Percentiles rank a stretch among this genome's conserved stretches.
Evolutionary conservation across 23 red algal genomes (phyloP).

Genomic region (Gracilaria vermiculophylla): DNA sequence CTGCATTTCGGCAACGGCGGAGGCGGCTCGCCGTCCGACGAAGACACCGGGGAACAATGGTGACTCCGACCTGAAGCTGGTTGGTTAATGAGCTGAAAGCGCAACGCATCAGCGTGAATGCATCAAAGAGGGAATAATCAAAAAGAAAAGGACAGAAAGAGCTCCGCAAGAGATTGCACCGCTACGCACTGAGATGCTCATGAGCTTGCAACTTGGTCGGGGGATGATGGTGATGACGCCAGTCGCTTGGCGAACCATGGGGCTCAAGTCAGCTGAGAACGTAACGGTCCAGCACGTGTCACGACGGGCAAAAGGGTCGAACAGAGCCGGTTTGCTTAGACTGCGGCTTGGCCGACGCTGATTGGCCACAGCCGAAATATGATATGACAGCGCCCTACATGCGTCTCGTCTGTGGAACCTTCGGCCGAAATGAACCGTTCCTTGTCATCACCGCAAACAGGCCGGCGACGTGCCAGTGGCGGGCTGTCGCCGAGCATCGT

Average conservation of each 20-base stretch:
- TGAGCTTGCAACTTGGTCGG: neutral
- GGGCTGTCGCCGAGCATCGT: too few relatives aligned
- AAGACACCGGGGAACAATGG: neutral
- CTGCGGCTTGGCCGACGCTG: neutral
- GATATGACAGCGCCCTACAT: neutral
- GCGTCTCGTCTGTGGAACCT: neutral
- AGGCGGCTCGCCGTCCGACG: constrained; percentile 49
- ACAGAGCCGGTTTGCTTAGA: neutral
- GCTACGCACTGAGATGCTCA: neutral
- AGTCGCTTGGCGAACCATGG: neutral
- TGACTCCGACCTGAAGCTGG: neutral
- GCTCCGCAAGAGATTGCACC: neutral
- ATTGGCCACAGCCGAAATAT: neutral
- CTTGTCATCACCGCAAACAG: neutral
- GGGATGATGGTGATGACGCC: neutral
- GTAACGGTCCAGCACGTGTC: neutral
- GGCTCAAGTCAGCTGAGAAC: neutral
- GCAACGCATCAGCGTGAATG: neutral
- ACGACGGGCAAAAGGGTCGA: neutral
- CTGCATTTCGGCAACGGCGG: constrained; percentile 11
- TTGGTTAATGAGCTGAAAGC: neutral
- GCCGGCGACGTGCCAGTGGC: too few relatives aligned
- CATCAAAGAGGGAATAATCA: neutral
- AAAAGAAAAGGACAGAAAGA: neutral
- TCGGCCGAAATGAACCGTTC: neutral